A percentile compares a stretch with the other conserved stretches of the same genome.
Evolutionary conservation across 2,329 filamentous ascomycete species (phyloP).

Genomic region (Fusarium irregulare): DNA sequence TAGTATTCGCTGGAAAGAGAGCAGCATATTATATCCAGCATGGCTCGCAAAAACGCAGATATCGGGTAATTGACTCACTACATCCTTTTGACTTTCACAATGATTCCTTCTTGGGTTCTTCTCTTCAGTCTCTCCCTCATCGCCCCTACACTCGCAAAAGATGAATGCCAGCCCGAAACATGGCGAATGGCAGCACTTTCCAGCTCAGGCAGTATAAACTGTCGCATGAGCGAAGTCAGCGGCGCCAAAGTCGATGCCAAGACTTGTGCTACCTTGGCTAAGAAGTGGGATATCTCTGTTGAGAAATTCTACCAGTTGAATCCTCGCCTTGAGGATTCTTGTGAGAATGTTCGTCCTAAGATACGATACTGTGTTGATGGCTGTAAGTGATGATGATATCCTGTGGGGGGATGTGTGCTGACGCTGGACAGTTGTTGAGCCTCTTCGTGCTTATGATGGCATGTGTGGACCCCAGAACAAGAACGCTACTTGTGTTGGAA

Average conservation of each 20-base stretch:
- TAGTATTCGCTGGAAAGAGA: too few relatives aligned
- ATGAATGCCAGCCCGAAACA: conserved; percentile 2
- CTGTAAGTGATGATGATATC: background rate
- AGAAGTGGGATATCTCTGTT: background rate
- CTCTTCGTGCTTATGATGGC: conserved; percentile 4
- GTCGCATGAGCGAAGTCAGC: background rate
- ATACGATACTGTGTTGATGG: conserved; percentile 22
- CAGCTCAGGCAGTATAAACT: background rate
- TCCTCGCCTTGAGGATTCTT: conserved; percentile 1
- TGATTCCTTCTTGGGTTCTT: background rate
- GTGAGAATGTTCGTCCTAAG: conserved; percentile 1
- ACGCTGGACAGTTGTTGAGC: background rate
- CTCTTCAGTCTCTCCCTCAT: background rate
- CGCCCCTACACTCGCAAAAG: background rate
- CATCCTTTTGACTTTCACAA: too few relatives aligned
- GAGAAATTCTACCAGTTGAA: conserved; percentile 15
- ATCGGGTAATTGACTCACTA: too few relatives aligned
- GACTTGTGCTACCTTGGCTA: background rate
- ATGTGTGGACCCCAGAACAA: conserved; percentile 8
- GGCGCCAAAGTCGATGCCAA: background rate
- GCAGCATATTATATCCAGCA: background rate
- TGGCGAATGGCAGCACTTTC: background rate
- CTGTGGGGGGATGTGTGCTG: background rate
- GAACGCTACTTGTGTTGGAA: conserved; percentile 23
- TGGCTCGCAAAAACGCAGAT: background rate